Evolutionary conservation across 1,284 basidiomycete genomes (phyloP).

Genomic region (Leccinum laetum): DNA sequence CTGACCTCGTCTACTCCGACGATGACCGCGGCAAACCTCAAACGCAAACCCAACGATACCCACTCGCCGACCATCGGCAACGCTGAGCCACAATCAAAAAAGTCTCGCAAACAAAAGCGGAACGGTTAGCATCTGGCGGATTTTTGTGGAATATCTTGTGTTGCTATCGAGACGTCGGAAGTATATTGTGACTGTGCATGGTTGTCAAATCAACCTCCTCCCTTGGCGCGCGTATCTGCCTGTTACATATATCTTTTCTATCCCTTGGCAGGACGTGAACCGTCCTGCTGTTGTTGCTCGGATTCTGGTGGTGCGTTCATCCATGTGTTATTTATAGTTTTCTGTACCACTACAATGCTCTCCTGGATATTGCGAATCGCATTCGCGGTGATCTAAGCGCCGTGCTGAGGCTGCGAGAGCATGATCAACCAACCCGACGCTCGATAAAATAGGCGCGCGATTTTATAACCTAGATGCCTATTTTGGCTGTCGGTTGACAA

Average conservation of each 20-base stretch:
- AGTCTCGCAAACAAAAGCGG: constrained; percentile 45
- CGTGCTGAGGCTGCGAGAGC: neutral
- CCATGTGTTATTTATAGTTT: constrained; percentile 38
- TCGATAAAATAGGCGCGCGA: constrained; percentile 13
- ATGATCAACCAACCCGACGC: neutral
- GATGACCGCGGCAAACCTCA: constrained; percentile 54
- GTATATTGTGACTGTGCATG: constrained; percentile 33
- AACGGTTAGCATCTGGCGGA: constrained; percentile 34
- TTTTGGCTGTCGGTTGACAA: constrained; percentile 7
- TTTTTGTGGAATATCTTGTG: constrained; percentile 31
- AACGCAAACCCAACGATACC: constrained; percentile 60
- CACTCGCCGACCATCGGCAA: constrained; percentile 51
- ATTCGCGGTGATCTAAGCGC: constrained; percentile 9
- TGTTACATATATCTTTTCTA: constrained; percentile 34
- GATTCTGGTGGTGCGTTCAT: constrained; percentile 29
- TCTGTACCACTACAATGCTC: constrained; percentile 35
- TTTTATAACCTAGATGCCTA: constrained; percentile 7
- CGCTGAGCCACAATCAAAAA: constrained; percentile 48
- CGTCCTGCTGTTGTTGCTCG: constrained; percentile 32
- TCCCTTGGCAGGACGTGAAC: constrained; percentile 24
- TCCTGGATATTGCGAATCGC: constrained; percentile 20
- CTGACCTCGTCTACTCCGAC: constrained; percentile 48
- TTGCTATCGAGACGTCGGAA: constrained; percentile 26
- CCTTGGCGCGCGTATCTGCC: constrained; percentile 21
- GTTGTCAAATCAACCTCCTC: constrained; percentile 18